These are phyloP conservation scores for Gynochthodes officinalis DNA, from an alignment of 257 asterid species.

Conservation along the genomic window DNA sequence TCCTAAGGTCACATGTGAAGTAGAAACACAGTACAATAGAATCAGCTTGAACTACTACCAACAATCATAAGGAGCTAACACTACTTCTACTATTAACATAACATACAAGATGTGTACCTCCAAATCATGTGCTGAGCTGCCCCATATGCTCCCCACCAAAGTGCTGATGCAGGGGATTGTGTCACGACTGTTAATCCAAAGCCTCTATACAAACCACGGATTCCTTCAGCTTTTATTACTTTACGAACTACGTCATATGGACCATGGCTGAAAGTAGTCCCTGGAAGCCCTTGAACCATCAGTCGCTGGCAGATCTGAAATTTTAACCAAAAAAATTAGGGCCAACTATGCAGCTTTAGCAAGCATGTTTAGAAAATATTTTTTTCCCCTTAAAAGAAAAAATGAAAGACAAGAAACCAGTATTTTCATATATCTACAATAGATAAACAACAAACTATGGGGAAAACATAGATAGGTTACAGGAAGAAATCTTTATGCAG, in stretches of 20 bases:
- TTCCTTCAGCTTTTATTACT: constrained; percentile 68
- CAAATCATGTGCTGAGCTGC: constrained; percentile 78
- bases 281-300: constrained; percentile 95
- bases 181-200: constrained; percentile 74
- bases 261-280: constrained; percentile 65
- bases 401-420: too few species aligned
- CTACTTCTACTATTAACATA: too few species aligned
- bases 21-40: too few species aligned
- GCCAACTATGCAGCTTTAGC: too few species aligned
- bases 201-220: constrained; percentile 85
- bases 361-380: too few species aligned
- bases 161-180: constrained; percentile 91
- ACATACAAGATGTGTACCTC: constrained; percentile 45
- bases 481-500: too few species aligned
- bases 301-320: constrained; percentile 75
- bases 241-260: constrained; percentile 63
- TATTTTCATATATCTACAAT: too few species aligned
- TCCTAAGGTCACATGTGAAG: constrained; percentile 33
- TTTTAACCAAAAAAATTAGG: background rate
- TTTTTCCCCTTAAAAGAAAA: too few species aligned
- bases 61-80: background rate
- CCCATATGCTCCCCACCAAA: constrained; percentile 98
- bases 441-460: background rate
- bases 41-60: constrained; percentile 3
- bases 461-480: background rate